Percentiles rank a stretch among this genome's conserved stretches.
phyloP scores from a whole-genome alignment of 106 monocot species.

The Dendrobium nobile region DNA sequence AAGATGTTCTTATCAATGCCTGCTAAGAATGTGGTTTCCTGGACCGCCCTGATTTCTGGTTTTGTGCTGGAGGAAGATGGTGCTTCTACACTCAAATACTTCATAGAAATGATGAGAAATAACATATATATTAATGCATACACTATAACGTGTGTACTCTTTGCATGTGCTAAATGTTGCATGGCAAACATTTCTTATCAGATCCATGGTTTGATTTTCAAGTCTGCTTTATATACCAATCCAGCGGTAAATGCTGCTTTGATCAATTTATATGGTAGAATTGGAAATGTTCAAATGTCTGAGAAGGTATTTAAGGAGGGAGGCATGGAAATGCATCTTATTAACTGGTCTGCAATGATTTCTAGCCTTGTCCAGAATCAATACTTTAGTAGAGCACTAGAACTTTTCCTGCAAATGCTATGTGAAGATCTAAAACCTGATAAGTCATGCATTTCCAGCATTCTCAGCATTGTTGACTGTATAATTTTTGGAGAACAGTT shows the following conservation, averaged over 20 bases:
- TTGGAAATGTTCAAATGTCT: slow-evolving; percentile 29
- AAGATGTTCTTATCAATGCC: slow-evolving; percentile 53
- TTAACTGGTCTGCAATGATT: slow-evolving; percentile 53
- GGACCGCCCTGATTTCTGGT: slow-evolving; percentile 66
- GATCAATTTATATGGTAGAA: slow-evolving; percentile 45
- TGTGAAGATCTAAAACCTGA: slow-evolving; percentile 40
- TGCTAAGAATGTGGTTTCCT: slow-evolving; percentile 54
- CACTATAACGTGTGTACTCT: slow-evolving; percentile 55
- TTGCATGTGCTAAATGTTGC: slow-evolving; percentile 34
- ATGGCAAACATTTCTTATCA: slow-evolving; percentile 27
- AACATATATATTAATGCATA: slow-evolving; percentile 41
- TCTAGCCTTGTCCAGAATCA: slow-evolving; percentile 32
- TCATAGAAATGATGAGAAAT: slow-evolving; percentile 40
- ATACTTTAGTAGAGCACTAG: slow-evolving; percentile 16
- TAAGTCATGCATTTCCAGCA: slow-evolving; percentile 38
- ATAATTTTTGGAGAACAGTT: slow-evolving; percentile 40
- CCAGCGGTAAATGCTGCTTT: slow-evolving; percentile 40
- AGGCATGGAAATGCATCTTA: slow-evolving; percentile 13
- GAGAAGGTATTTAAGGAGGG: slow-evolving; percentile 45
- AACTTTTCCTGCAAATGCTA: slow-evolving; percentile 40
- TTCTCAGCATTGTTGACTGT: slow-evolving; percentile 34
- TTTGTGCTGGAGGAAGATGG: slow-evolving; percentile 38
- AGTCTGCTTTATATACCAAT: slow-evolving; percentile 34
- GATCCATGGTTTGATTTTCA: slow-evolving; percentile 48
- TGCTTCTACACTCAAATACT: slow-evolving; percentile 16